These are phyloP conservation scores for Penicillium turbatum DNA, from an alignment of 495 filamentous ascomycete genomes.

Conservation along the genomic window DNA sequence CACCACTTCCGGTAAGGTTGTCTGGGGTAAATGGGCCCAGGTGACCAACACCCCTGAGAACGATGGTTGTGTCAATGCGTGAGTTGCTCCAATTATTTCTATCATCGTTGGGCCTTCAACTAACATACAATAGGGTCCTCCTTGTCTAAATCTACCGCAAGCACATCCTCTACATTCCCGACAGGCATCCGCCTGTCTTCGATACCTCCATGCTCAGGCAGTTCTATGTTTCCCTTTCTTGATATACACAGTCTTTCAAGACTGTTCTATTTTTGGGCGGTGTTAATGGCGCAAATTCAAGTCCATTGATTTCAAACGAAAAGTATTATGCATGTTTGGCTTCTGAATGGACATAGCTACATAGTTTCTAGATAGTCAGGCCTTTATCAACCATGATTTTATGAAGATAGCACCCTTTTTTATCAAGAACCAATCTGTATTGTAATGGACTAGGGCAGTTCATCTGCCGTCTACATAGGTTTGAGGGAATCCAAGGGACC, in stretches of 20 bases:
- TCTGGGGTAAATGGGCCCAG: conserved; percentile 86
- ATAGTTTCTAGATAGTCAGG: conserved; percentile 21
- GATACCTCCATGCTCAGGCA: conserved; percentile 27
- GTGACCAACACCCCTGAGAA: conserved; percentile 67
- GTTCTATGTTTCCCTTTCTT: conserved; percentile 19
- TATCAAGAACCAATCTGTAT: not conserved
- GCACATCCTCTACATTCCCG: conserved; percentile 12
- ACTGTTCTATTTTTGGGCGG: conserved; percentile 21
- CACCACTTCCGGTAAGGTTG: conserved; percentile 87
- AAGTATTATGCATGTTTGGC: conserved; percentile 24
- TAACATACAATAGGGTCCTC: conserved; percentile 19
- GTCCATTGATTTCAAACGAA: conserved; percentile 24
- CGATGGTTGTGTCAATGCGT: conserved; percentile 75
- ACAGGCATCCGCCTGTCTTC: conserved; percentile 17
- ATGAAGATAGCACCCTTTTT: conserved; percentile 1
- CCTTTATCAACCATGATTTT: conserved; percentile 17
- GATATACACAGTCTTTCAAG: conserved; percentile 21
- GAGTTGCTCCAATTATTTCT: conserved; percentile 10
- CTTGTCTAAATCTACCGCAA: conserved; percentile 25
- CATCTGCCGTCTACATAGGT: too few relatives aligned
- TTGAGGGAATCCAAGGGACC: too few relatives aligned
- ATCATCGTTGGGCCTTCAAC: not conserved
- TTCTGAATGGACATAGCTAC: conserved; percentile 18
- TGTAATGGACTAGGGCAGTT: not conserved
- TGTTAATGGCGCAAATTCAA: conserved; percentile 29